phyloP scores from a whole-genome alignment of 108 stramenopile species.

The Mayamaea pseudoterrestris region DNA sequence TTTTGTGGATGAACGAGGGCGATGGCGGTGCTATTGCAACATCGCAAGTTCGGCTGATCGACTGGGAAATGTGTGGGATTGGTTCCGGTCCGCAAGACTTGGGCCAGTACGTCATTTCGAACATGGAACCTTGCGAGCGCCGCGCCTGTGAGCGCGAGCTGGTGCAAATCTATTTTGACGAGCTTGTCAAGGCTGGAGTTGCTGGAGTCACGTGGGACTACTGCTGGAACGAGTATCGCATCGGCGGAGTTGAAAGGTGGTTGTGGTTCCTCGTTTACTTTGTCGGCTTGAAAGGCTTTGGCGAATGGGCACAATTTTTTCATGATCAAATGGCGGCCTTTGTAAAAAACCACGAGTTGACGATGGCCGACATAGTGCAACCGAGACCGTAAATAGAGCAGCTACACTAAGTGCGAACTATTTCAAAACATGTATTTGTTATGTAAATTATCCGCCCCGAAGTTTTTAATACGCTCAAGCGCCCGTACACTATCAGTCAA shows the following conservation, averaged over 20 bases:
- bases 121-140: conserved; percentile 31
- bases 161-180: conserved; percentile 22
- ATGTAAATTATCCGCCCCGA: too few relatives aligned
- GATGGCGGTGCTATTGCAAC: neutral
- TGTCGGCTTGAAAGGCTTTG: conserved; percentile 10
- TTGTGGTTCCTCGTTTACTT: conserved; percentile 49
- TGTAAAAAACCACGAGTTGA: conserved; percentile 17
- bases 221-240: conserved; percentile 35
- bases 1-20: conserved; percentile 9
- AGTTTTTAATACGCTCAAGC: too few relatives aligned
- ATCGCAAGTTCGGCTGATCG: conserved; percentile 16
- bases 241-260: conserved; percentile 47
- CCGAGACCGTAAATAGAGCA: conserved; percentile 17
- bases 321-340: conserved; percentile 44
- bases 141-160: conserved; percentile 15
- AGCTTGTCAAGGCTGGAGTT: conserved; percentile 11
- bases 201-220: conserved; percentile 14
- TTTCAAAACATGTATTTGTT: too few relatives aligned
- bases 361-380: conserved; percentile 15
- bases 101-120: conserved; percentile 42
- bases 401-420: too few relatives aligned
- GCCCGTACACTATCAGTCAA: conserved; percentile 5
- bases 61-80: conserved; percentile 54
- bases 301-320: conserved; percentile 42
- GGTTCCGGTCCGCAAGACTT: conserved; percentile 52